These are phyloP conservation scores for Penicillium occitanis DNA, from an alignment of 2,329 filamentous ascomycete species.

Conservation along the genomic window DNA sequence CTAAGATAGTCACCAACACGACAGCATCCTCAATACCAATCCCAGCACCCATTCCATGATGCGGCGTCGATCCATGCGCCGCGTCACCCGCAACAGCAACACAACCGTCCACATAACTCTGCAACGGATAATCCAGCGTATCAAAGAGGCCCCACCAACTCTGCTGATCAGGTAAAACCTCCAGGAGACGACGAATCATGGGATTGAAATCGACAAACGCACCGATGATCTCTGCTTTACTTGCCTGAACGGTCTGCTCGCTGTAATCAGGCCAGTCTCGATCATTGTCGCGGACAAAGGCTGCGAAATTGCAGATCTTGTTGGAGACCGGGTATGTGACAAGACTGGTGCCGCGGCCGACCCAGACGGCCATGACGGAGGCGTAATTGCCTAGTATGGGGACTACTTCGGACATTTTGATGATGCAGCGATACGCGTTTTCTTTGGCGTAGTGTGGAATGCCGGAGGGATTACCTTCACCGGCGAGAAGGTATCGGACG, in stretches of 20 bases:
- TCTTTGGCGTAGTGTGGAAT: neutral
- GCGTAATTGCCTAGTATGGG: neutral
- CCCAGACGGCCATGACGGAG: neutral
- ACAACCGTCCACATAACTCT: neutral
- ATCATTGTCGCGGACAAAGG: constrained; percentile 23
- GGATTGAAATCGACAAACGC: neutral
- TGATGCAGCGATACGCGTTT: neutral
- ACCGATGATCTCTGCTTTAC: constrained; percentile 5
- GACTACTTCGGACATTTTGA: neutral
- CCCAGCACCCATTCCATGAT: constrained; percentile 31
- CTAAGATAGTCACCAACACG: constrained; percentile 24
- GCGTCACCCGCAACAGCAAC: constrained; percentile 29
- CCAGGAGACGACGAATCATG: neutral
- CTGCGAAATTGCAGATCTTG: constrained; percentile 29
- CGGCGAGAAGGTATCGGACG: constrained; percentile 18
- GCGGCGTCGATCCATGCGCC: constrained; percentile 30
- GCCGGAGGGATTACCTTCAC: constrained; percentile 13
- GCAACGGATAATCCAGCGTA: constrained; percentile 6
- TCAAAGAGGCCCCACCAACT: constrained; percentile 10
- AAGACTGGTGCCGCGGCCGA: constrained; percentile 7
- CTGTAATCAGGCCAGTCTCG: neutral
- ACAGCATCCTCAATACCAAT: constrained; percentile 32
- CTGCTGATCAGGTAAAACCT: constrained; percentile 2
- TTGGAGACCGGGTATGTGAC: constrained; percentile 25
- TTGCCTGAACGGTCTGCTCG: constrained; percentile 6